A percentile compares a stretch with the other conserved stretches of the same genome.
phyloP scores from a whole-genome alignment of 106 monocot species.

The Allium cepa region DNA sequence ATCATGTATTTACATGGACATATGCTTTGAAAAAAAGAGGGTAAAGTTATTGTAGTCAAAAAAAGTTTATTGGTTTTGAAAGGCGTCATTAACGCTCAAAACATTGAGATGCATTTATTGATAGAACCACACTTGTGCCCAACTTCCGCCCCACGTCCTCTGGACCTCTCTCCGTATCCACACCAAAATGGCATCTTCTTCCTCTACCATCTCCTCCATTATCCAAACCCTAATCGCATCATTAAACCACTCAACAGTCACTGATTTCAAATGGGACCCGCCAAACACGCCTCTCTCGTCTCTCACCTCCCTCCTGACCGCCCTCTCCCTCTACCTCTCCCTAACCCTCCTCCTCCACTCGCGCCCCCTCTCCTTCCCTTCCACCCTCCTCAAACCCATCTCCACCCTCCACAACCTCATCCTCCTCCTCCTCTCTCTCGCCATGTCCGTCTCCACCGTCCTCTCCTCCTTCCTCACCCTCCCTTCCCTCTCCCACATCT shows the following conservation, averaged over 20 bases:
- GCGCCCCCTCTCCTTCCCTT: constrained; percentile 21
- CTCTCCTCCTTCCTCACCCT: constrained; percentile 37
- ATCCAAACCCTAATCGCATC: neutral
- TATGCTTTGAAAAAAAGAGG: no score
- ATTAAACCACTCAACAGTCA: constrained; percentile 16
- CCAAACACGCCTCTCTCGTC: constrained; percentile 26
- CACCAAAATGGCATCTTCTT: no score
- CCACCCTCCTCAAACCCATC: constrained; percentile 16
- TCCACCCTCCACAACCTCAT: constrained; percentile 21
- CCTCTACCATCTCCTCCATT: neutral
- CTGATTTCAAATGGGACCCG: constrained; percentile 41
- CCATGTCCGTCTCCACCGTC: constrained; percentile 54
- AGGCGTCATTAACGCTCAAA: no score
- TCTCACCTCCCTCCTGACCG: constrained; percentile 27
- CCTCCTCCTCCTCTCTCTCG: constrained; percentile 34
- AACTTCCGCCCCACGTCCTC: no score
- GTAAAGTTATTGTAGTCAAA: no score
- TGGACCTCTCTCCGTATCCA: no score
- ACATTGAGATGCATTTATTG: no score
- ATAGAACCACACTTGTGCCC: no score
- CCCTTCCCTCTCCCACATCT: constrained; percentile 37
- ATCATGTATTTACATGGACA: no score
- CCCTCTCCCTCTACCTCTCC: constrained; percentile 42
- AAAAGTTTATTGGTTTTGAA: no score
- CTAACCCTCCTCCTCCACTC: constrained; percentile 28